A percentile compares a stretch with the other conserved stretches of the same genome.
Conservation (phyloP, 2,329 filamentous ascomycete genomes). For the Nemania sp. region DNA sequence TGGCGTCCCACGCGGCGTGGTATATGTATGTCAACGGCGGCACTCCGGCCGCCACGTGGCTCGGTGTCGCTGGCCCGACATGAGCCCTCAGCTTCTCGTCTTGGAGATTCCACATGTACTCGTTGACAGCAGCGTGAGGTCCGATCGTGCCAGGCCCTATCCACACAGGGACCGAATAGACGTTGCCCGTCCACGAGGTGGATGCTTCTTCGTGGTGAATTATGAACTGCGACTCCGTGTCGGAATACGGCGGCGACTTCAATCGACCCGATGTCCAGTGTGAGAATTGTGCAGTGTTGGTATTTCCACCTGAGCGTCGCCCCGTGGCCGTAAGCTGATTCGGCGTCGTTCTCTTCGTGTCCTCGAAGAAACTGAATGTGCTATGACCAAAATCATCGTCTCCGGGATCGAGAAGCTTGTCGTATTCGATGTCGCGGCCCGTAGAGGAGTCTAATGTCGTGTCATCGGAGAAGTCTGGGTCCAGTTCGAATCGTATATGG, state of each 20-base stretch:
- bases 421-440: conserved; percentile 46
- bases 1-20: conserved; percentile 56
- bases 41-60: conserved; percentile 55
- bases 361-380: conserved; percentile 49
- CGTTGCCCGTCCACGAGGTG: conserved; percentile 38
- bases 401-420: conserved; percentile 47
- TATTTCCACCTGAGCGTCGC: not conserved
- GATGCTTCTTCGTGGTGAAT: conserved; percentile 33
- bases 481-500: conserved; percentile 59
- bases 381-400: conserved; percentile 44
- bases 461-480: conserved; percentile 48
- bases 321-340: not conserved
- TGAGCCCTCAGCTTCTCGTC: conserved; percentile 42
- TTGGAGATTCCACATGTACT: conserved; percentile 53
- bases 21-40: conserved; percentile 53
- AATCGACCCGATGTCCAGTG: conserved; percentile 39
- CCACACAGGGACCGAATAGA: conserved; percentile 51
- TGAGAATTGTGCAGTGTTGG: conserved; percentile 22
- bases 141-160: conserved; percentile 46
- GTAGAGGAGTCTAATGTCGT: conserved; percentile 36
- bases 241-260: conserved; percentile 35
- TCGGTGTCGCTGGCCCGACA: conserved; percentile 53
- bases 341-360: conserved; percentile 32
- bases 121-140: conserved; percentile 47
- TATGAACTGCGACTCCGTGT: conserved; percentile 37